Percentiles rank a stretch among this genome's conserved stretches.
Conservation (phyloP, 805 yeast genomes). For the Zygosaccharomyces bisporus region DNA sequence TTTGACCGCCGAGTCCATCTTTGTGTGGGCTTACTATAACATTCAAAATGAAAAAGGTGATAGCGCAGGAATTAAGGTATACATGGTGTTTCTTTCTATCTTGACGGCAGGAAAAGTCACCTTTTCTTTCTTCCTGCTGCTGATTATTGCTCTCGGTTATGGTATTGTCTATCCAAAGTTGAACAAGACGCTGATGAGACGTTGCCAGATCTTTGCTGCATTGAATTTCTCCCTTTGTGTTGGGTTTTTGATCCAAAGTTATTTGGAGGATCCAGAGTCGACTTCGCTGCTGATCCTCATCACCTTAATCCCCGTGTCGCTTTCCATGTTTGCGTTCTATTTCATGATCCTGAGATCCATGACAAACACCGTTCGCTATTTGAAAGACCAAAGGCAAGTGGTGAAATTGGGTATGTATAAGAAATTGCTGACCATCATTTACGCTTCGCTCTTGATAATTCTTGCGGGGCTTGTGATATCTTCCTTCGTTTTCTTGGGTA, state of each 20-base stretch:
- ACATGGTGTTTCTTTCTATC: slow-evolving; percentile 72
- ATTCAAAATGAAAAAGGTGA: slow-evolving; percentile 62
- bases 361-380: slow-evolving; percentile 64
- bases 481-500: slow-evolving; percentile 65
- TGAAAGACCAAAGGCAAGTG: slow-evolving; percentile 82
- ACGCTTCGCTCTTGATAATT: slow-evolving; percentile 65
- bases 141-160: slow-evolving; percentile 86
- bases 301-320: slow-evolving; percentile 65
- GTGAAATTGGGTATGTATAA: slow-evolving; percentile 88
- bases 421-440: slow-evolving; percentile 68
- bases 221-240: slow-evolving; percentile 54
- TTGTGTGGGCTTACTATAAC: slow-evolving; percentile 90
- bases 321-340: slow-evolving; percentile 70
- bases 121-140: slow-evolving; percentile 79
- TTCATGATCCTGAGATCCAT: slow-evolving; percentile 69
- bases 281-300: slow-evolving; percentile 51
- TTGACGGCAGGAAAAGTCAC: slow-evolving; percentile 79
- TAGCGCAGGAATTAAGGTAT: slow-evolving; percentile 58
- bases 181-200: slow-evolving; percentile 69
- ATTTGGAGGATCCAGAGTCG: slow-evolving; percentile 48
- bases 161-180: slow-evolving; percentile 90
- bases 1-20: slow-evolving; percentile 76
- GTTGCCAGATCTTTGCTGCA: slow-evolving; percentile 56
- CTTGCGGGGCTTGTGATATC: slow-evolving; percentile 68
- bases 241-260: slow-evolving; percentile 52